Conservation (phyloP, 805 yeast genomes). For the Candida yuanshanica region DNA sequence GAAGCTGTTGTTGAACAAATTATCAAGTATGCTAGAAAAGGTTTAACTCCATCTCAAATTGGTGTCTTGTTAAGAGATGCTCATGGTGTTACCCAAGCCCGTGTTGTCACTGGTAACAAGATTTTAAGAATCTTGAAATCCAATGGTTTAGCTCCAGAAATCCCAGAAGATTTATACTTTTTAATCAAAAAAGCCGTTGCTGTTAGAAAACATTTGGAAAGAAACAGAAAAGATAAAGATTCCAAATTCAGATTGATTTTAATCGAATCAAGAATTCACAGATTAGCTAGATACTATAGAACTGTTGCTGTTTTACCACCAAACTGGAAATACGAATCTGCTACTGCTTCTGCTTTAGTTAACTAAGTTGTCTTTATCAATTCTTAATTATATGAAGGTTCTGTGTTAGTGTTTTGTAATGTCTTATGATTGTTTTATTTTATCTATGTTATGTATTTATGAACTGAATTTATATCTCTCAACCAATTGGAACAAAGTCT, state of each 20-base stretch:
- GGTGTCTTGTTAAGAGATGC: constrained; percentile 99
- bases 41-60: constrained; percentile 98
- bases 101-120: constrained; percentile 98
- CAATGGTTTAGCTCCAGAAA: constrained; percentile 99
- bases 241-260: constrained; percentile 99
- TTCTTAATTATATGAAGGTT: no score
- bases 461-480: constrained; percentile 10
- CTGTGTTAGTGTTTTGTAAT: neutral
- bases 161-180: constrained; percentile 99
- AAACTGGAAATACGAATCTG: constrained; percentile 99
- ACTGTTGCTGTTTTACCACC: constrained; percentile 98
- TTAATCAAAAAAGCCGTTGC: constrained; percentile 99
- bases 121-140: constrained; percentile 98
- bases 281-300: constrained; percentile 99
- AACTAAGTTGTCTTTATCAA: constrained; percentile 54
- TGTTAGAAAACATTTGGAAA: constrained; percentile 99
- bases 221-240: constrained; percentile 99
- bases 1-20: constrained; percentile 97
- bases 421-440: no score
- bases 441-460: constrained; percentile 4
- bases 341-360: constrained; percentile 99
- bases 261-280: constrained; percentile 99
- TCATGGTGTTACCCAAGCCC: constrained; percentile 98
- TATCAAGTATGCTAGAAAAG: constrained; percentile 99
- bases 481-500: constrained; percentile 12